Evolutionary conservation across 2,329 filamentous ascomycete species (phyloP).

Genomic region (Fusarium albidum): DNA sequence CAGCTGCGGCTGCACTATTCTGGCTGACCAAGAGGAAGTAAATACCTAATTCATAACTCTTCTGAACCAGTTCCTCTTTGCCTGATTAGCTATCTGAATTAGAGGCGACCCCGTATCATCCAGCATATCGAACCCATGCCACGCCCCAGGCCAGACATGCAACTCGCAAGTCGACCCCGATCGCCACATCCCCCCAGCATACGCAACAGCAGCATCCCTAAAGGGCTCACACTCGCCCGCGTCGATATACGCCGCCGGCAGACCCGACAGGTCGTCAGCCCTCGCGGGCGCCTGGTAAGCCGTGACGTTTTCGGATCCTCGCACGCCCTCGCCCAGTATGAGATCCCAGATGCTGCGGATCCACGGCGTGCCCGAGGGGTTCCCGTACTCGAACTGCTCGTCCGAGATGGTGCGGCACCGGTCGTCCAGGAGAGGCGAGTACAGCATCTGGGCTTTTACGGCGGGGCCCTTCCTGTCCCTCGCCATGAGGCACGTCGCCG

Average conservation of each 20-base stretch:
- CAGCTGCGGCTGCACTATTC: too few species aligned
- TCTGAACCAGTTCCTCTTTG: too few species aligned
- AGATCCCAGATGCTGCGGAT: conserved; percentile 28
- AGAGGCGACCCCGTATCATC: too few species aligned
- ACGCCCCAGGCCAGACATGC: conserved; percentile 33
- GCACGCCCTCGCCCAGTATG: conserved; percentile 18
- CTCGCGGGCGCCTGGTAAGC: conserved; percentile 29
- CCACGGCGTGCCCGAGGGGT: conserved; percentile 21
- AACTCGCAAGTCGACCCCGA: conserved; percentile 31
- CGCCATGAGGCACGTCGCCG: conserved; percentile 29
- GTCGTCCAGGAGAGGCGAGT: conserved; percentile 36
- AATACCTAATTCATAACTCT: too few species aligned
- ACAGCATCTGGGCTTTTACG: conserved; percentile 32
- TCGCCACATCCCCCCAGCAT: conserved; percentile 29
- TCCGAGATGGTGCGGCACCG: conserved; percentile 26
- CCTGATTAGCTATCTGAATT: too few species aligned
- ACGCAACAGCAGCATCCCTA: conserved; percentile 30
- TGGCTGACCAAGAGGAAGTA: too few species aligned
- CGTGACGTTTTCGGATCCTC: conserved; percentile 17
- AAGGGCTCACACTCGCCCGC: conserved; percentile 33
- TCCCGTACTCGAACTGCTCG: conserved; percentile 33
- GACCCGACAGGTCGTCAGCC: conserved; percentile 21
- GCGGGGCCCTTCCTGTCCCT: conserved; percentile 21
- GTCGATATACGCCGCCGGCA: conserved; percentile 34
- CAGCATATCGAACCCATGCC: too few species aligned